Percentiles rank a stretch among this genome's conserved stretches.
phyloP scores from a whole-genome alignment of 176 grass and related monocot species.

The Alopecurus myosuroides region DNA sequence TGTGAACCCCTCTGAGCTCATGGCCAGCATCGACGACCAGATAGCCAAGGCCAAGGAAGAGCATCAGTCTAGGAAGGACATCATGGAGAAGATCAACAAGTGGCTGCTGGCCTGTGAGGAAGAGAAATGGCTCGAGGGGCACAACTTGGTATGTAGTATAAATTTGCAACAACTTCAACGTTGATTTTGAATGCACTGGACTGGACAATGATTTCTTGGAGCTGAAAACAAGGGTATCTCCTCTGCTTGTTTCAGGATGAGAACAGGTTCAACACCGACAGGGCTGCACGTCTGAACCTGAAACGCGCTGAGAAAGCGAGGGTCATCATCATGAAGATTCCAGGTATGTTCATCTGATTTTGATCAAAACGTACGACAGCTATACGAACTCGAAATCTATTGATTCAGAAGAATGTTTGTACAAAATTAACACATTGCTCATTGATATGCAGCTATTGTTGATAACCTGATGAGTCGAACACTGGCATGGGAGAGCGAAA shows the following conservation, averaged over 20 bases:
- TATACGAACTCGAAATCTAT: background rate
- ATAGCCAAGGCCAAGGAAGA: slow-evolving; percentile 47
- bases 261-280: slow-evolving; percentile 57
- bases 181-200: background rate
- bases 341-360: slow-evolving; percentile 12
- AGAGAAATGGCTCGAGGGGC: slow-evolving; percentile 55
- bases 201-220: background rate
- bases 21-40: slow-evolving; percentile 56
- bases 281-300: slow-evolving; percentile 43
- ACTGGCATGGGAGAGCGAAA: slow-evolving; percentile 53
- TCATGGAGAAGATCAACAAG: slow-evolving; percentile 67
- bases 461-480: slow-evolving; percentile 57
- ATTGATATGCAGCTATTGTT: slow-evolving; percentile 25
- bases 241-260: slow-evolving; percentile 34
- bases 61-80: slow-evolving; percentile 47
- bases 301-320: slow-evolving; percentile 71
- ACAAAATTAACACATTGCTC: background rate
- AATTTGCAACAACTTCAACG: background rate
- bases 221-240: background rate
- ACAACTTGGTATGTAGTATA: slow-evolving; percentile 28
- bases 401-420: background rate
- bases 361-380: background rate
- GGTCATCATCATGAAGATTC: slow-evolving; percentile 45
- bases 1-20: slow-evolving; percentile 50
- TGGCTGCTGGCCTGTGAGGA: slow-evolving; percentile 67